Base-by-base conservation (phyloP, 2,329 filamentous ascomycete species). In the Fonsecaea multimorphosa region DNA sequence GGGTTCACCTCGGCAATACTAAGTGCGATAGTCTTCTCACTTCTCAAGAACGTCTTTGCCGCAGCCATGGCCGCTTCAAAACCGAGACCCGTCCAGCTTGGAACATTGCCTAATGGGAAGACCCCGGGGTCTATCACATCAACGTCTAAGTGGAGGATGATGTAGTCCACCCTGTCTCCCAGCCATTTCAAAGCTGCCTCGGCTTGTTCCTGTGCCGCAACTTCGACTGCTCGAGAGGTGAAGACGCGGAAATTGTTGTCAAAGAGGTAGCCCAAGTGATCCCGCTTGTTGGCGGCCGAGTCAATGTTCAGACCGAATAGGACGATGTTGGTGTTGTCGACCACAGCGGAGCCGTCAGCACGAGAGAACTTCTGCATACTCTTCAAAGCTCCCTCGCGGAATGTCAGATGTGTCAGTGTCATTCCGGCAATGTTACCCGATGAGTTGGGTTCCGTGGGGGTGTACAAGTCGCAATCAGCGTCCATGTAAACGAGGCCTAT, bases 81-180 rank as follows among this genome's bases (percentile, higher is more conserved):
- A 9, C 51, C 60, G n/a, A 73, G 52, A 3, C 73, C 72, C 1
- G 72, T 74, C 38, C 57, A 74, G 46, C 65, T 73, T 44, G 72
- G 71, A 46, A 74, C 69, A 60, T 74, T 74, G 22, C 66, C 70
- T 58, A 74, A 27, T 22, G 73, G 72, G 54, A 73, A 74, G 19
- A 64, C 40, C 2, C 67, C 64, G 2, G 72, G 72, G 64, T 74
- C 72, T 49, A 74, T 74, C 16, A 68, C 66, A 56, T 74, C 72
- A n/a, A 74, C 63, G 58, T 73, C 73, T 24, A 74, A 53, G 67
- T 74, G 73, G 2, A 74, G 63, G 6, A 72, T 27, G 27, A 74
- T 68, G 31, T 64, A 53, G 60, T 74, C 72, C 8, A 74, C 70
- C 6, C 64, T 49, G 3, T 68, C 67, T 56, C 73, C 70, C 55